Evolutionary conservation across 2,329 filamentous ascomycete species (phyloP).

Genomic region (Magnaporthiopsis poae): DNA sequence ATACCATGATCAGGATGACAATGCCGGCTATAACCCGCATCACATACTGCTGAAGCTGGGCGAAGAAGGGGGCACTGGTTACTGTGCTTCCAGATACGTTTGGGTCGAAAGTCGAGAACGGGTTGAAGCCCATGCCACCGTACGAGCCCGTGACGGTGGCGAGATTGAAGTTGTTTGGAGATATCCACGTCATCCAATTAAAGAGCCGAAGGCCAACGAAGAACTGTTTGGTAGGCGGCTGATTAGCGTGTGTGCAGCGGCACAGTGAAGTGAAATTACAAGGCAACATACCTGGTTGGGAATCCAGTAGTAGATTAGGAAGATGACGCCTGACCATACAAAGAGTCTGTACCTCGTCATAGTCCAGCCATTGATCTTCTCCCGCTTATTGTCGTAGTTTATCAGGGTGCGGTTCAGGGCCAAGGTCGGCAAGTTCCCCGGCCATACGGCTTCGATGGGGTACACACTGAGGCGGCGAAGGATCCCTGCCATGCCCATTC

Average conservation of each 20-base stretch:
- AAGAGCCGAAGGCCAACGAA: conserved; percentile 28
- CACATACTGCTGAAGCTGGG: conserved; percentile 25
- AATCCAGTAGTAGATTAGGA: conserved; percentile 39
- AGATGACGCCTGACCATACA: conserved; percentile 25
- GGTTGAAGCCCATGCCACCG: conserved; percentile 37
- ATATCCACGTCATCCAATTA: conserved; percentile 43
- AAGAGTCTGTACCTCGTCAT: conserved; percentile 35
- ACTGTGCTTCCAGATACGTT: conserved; percentile 23
- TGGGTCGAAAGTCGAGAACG: conserved; percentile 41
- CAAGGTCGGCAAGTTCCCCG: conserved; percentile 28
- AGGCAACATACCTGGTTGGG: conserved; percentile 25
- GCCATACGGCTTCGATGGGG: conserved; percentile 31
- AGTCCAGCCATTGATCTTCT: conserved; percentile 32
- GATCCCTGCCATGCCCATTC: conserved; percentile 33
- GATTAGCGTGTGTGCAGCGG: not conserved
- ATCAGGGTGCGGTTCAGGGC: conserved; percentile 26
- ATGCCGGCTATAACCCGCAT: conserved; percentile 26
- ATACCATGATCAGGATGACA: conserved; percentile 28
- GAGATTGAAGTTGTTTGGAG: conserved; percentile 32
- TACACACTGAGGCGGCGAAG: conserved; percentile 29
- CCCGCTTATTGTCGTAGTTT: conserved; percentile 24
- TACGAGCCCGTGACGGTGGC: conserved; percentile 32
- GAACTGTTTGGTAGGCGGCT: conserved; percentile 18
- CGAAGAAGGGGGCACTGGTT: conserved; percentile 26
- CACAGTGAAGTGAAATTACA: conserved; percentile 23